phyloP scores from a whole-genome alignment of 2,329 filamentous ascomycete species.

The Penicillium sp. region DNA sequence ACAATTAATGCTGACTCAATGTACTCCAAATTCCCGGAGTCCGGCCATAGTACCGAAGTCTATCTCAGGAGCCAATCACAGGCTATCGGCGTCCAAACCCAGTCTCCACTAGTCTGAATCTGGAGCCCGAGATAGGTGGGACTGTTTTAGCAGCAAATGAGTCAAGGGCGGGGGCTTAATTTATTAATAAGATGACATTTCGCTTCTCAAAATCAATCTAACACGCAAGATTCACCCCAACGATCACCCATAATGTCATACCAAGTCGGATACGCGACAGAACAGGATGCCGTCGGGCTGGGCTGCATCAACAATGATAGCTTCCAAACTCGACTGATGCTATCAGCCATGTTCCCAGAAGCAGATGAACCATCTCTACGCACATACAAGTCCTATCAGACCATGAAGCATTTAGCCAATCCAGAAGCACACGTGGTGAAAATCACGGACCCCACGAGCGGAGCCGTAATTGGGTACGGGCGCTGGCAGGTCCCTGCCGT shows the following conservation, averaged over 20 bases:
- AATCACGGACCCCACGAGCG: slow-evolving; percentile 35
- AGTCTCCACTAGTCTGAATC: background rate
- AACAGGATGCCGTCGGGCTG: slow-evolving; percentile 44
- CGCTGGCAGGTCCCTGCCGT: slow-evolving; percentile 48
- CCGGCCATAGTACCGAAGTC: background rate
- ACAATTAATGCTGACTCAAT: too few relatives aligned
- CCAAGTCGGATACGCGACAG: slow-evolving; percentile 36
- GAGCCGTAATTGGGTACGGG: slow-evolving; percentile 46
- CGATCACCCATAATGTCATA: slow-evolving; percentile 6
- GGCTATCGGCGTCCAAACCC: background rate
- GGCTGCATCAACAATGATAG: slow-evolving; percentile 48
- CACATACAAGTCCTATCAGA: slow-evolving; percentile 40
- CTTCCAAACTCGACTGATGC: slow-evolving; percentile 42
- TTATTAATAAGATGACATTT: background rate
- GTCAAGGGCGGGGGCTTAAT: background rate
- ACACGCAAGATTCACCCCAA: background rate
- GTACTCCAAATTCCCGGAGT: background rate
- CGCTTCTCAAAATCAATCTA: background rate
- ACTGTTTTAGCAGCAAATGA: background rate
- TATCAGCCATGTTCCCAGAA: slow-evolving; percentile 44
- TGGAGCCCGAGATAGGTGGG: background rate
- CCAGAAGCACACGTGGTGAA: slow-evolving; percentile 43
- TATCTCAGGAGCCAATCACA: background rate
- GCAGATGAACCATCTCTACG: slow-evolving; percentile 21
- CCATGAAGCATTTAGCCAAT: slow-evolving; percentile 43